Percentiles rank a stretch among this genome's conserved stretches.
phyloP scores from a whole-genome alignment of 148 eudicot genomes.

The Camellia granthamiana region DNA sequence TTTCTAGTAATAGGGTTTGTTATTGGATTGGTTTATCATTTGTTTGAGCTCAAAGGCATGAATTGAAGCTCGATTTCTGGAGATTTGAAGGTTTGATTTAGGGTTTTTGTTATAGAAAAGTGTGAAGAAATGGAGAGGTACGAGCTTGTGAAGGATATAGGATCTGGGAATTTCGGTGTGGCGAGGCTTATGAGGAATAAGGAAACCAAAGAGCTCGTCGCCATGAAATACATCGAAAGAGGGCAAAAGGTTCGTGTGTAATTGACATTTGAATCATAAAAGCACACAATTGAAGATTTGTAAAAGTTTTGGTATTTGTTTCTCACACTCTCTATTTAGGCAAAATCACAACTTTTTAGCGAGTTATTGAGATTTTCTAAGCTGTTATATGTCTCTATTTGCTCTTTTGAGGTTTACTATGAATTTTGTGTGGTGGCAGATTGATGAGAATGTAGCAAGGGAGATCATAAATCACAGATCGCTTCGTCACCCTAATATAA shows the following conservation, averaged over 20 bases:
- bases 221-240: constrained; percentile 90
- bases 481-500: constrained; percentile 77
- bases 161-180: constrained; percentile 93
- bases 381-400: background rate
- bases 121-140: constrained; percentile 63
- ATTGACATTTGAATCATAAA: background rate
- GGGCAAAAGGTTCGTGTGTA: constrained; percentile 51
- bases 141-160: constrained; percentile 85
- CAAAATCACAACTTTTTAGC: background rate
- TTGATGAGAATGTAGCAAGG: constrained; percentile 83
- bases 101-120: background rate
- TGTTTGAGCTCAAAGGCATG: background rate
- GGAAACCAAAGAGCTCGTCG: constrained; percentile 86
- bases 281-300: background rate
- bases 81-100: background rate
- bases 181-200: constrained; percentile 84
- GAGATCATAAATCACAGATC: constrained; percentile 86
- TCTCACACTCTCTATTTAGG: background rate
- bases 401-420: background rate
- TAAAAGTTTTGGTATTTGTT: background rate
- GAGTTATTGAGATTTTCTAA: background rate
- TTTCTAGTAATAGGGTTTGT: background rate
- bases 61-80: constrained; percentile 19
- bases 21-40: background rate
- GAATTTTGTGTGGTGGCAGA: constrained; percentile 33